Conservation (phyloP, 805 yeast genomes). For the Candida sonorensis region DNA sequence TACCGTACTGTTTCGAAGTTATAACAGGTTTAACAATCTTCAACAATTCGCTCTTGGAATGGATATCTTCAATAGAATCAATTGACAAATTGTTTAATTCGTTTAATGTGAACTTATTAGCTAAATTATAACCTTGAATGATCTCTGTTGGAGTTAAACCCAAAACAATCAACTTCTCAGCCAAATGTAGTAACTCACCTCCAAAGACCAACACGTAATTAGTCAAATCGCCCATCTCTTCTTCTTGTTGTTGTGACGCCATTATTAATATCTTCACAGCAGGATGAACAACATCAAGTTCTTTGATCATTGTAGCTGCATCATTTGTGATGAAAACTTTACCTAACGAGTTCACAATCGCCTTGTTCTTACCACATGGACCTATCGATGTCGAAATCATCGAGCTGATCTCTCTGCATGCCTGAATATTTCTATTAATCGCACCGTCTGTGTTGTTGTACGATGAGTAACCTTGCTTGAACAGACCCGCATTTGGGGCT, state of each 20-base stretch:
- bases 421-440: slow-evolving; percentile 83
- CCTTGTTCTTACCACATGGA: slow-evolving; percentile 95
- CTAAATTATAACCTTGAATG: slow-evolving; percentile 86
- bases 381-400: slow-evolving; percentile 95
- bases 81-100: slow-evolving; percentile 62
- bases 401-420: slow-evolving; percentile 86
- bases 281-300: slow-evolving; percentile 92
- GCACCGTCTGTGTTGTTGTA: slow-evolving; percentile 92
- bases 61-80: slow-evolving; percentile 52
- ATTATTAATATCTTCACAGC: slow-evolving; percentile 92
- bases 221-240: slow-evolving; percentile 95
- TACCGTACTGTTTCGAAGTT: slow-evolving; percentile 89
- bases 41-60: slow-evolving; percentile 46
- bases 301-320: slow-evolving; percentile 96
- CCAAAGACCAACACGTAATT: slow-evolving; percentile 88
- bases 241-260: slow-evolving; percentile 96
- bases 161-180: slow-evolving; percentile 75
- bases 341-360: slow-evolving; percentile 82
- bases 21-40: slow-evolving; percentile 83
- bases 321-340: slow-evolving; percentile 89
- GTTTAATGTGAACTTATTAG: slow-evolving; percentile 65
- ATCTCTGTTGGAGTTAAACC: slow-evolving; percentile 92
- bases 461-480: slow-evolving; percentile 91
- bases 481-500: slow-evolving; percentile 89
- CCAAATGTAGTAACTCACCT: slow-evolving; percentile 82